phyloP scores from a whole-genome alignment of 2,329 filamentous ascomycete genomes.

The Myrmaecium sp. region DNA sequence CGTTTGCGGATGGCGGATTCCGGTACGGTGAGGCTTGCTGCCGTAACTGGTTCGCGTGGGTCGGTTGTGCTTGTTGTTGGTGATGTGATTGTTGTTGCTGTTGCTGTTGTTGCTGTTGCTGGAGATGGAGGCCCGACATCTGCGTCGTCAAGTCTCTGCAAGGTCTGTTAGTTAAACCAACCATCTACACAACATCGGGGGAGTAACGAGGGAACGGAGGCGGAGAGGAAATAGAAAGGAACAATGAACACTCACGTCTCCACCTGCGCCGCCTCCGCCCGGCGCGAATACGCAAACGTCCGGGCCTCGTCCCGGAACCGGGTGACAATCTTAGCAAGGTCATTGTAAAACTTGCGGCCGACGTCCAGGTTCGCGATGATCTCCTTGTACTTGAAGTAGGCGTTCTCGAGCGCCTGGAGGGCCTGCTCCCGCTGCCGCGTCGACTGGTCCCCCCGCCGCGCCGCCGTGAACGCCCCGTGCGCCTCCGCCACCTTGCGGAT shows the following conservation, averaged over 20 bases:
- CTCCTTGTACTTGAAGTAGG: conserved; percentile 92
- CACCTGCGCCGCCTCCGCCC: conserved; percentile 62
- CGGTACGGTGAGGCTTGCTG: too few relatives aligned
- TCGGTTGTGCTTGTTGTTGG: too few relatives aligned
- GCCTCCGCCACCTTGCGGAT: conserved; percentile 52
- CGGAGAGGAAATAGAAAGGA: too few relatives aligned
- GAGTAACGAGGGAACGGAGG: too few relatives aligned
- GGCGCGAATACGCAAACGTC: conserved; percentile 62
- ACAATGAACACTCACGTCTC: conserved; percentile 43
- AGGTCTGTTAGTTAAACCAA: conserved; percentile 3
- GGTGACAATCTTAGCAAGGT: conserved; percentile 73
- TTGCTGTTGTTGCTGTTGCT: conserved; percentile 28
- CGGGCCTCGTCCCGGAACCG: conserved; percentile 68
- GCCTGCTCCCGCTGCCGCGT: conserved; percentile 67
- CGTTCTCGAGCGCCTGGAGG: conserved; percentile 74
- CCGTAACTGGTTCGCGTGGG: too few relatives aligned
- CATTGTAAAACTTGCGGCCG: conserved; percentile 92
- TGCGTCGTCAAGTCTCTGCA: conserved; percentile 34
- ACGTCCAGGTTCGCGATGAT: conserved; percentile 82
- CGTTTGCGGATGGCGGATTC: too few relatives aligned
- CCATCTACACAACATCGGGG: too few relatives aligned
- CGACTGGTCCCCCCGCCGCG: conserved; percentile 49
- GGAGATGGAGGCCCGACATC: conserved; percentile 41
- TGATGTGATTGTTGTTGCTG: conserved; percentile 35
- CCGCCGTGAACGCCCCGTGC: conserved; percentile 62